Conservation (phyloP, 768 basidiomycete species). For the Suillus cothurnatus region DNA sequence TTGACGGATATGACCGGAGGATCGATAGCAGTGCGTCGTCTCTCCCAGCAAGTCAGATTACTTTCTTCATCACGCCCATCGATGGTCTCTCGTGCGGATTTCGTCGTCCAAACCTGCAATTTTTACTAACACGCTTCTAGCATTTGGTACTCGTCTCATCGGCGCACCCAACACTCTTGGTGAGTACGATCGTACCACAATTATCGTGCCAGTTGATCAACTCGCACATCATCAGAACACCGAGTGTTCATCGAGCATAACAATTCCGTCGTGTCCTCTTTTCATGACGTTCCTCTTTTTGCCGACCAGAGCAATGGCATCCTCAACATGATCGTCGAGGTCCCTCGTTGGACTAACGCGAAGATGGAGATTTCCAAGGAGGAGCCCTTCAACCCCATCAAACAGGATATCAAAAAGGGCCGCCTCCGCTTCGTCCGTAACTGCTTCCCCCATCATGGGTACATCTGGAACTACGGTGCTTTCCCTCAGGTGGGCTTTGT, state of each 20-base stretch:
- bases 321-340: conserved; percentile 98
- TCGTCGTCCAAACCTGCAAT: conserved; percentile 9
- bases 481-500: conserved; percentile 82
- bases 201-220: conserved; percentile 22
- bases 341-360: conserved; percentile 99
- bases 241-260: conserved; percentile 93
- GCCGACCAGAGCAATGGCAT: conserved; percentile 94
- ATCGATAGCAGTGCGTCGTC: conserved; percentile 37
- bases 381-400: conserved; percentile 99
- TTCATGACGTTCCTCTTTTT: conserved; percentile 98
- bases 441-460: conserved; percentile 99
- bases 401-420: conserved; percentile 98
- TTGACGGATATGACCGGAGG: conserved; percentile 32
- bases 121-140: conserved; percentile 38
- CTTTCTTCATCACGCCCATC: conserved; percentile 42
- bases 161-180: conserved; percentile 94
- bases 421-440: conserved; percentile 97
- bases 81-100: conserved; percentile 41
- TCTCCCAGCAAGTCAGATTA: conserved; percentile 65
- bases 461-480: conserved; percentile 99
- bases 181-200: conserved; percentile 37
- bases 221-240: conserved; percentile 66
- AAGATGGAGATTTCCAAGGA: conserved; percentile 99
- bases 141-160: conserved; percentile 75
- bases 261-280: conserved; percentile 79